phyloP scores from a whole-genome alignment of 768 basidiomycete genomes.

The Punctularia strigosozonata region DNA sequence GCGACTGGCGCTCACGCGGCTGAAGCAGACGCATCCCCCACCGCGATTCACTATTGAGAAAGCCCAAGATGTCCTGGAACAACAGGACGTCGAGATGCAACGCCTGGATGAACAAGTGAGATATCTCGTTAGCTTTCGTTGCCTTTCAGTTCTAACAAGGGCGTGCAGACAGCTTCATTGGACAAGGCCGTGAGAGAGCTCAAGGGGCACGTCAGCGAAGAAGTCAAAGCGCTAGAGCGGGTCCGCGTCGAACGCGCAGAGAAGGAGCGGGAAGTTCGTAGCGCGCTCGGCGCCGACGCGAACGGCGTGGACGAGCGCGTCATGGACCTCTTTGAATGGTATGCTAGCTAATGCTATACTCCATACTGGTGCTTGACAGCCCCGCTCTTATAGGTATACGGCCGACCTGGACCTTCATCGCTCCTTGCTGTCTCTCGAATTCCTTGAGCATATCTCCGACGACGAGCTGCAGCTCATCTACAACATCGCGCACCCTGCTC shows the following conservation, averaged over 20 bases:
- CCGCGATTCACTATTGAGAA: slow-evolving; percentile 68
- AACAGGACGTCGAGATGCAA: slow-evolving; percentile 75
- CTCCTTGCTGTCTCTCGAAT: slow-evolving; percentile 45
- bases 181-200: slow-evolving; percentile 56
- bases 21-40: slow-evolving; percentile 64
- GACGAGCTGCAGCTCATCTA: slow-evolving; percentile 73
- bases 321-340: slow-evolving; percentile 64
- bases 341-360: slow-evolving; percentile 11
- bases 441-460: slow-evolving; percentile 50
- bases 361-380: not conserved
- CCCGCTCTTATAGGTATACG: slow-evolving; percentile 42
- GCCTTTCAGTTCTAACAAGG: slow-evolving; percentile 49
- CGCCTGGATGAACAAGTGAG: slow-evolving; percentile 56
- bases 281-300: too few species aligned
- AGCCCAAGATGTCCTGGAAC: slow-evolving; percentile 62
- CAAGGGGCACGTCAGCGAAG: slow-evolving; percentile 33
- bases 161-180: slow-evolving; percentile 52
- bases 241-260: too few species aligned
- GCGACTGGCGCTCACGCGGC: slow-evolving; percentile 64
- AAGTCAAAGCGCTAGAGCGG: too few species aligned
- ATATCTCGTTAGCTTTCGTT: slow-evolving; percentile 35
- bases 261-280: too few species aligned
- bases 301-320: slow-evolving; percentile 56
- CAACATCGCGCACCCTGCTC: slow-evolving; percentile 22
- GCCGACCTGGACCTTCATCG: slow-evolving; percentile 57